These are phyloP conservation scores for Aspergillus phoenicis DNA, from an alignment of 2,329 filamentous ascomycete genomes.

Conservation along the genomic window DNA sequence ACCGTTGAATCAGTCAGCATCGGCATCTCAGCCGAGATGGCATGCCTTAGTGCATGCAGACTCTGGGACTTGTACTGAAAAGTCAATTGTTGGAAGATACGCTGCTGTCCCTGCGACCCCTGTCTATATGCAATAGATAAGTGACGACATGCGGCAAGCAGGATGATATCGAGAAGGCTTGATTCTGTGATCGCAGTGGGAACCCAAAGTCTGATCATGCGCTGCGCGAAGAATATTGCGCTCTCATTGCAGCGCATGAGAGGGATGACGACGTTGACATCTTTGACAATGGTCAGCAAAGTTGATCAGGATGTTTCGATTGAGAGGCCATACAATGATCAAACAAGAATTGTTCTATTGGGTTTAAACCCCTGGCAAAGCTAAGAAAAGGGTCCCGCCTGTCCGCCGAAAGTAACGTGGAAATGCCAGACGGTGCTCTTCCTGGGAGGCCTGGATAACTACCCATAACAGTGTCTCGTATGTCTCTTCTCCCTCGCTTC, in stretches of 20 bases:
- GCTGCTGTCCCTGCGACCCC: neutral
- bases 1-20: slow-evolving; percentile 20
- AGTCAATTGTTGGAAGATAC: neutral
- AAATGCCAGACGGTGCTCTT: neutral
- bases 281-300: neutral
- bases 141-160: slow-evolving; percentile 21
- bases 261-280: slow-evolving; percentile 6
- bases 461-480: neutral
- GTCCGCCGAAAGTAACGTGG: slow-evolving; percentile 1
- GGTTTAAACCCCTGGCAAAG: slow-evolving; percentile 15
- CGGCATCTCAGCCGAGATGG: slow-evolving; percentile 12
- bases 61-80: slow-evolving; percentile 12
- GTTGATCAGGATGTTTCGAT: neutral
- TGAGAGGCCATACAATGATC: slow-evolving; percentile 23
- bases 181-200: slow-evolving; percentile 18
- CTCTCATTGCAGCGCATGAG: slow-evolving; percentile 14
- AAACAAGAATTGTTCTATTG: slow-evolving; percentile 21
- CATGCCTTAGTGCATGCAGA: slow-evolving; percentile 6
- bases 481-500: neutral
- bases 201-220: slow-evolving; percentile 14
- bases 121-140: slow-evolving; percentile 14
- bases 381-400: slow-evolving; percentile 22
- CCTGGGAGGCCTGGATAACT: neutral
- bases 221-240: slow-evolving; percentile 1
- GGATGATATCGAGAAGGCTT: slow-evolving; percentile 18